Conservation (phyloP, 2,329 filamentous ascomycete genomes). For the Trichoderma afroharzianum region DNA sequence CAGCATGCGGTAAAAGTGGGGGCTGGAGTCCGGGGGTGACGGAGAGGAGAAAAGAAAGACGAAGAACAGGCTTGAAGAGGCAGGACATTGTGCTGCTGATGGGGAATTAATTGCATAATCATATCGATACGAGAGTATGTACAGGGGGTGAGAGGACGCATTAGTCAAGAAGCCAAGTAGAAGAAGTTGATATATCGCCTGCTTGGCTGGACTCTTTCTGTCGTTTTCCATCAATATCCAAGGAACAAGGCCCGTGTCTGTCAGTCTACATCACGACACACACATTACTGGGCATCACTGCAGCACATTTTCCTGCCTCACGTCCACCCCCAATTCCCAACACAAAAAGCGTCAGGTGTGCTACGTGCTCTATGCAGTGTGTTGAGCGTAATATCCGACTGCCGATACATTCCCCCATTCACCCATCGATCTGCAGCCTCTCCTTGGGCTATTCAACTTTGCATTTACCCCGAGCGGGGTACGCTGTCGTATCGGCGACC, state of each 20-base stretch:
- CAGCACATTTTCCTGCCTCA: not conserved
- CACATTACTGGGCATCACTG: not conserved
- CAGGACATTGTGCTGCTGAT: not conserved
- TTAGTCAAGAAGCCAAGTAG: not conserved
- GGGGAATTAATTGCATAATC: not conserved
- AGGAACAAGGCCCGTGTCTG: not conserved
- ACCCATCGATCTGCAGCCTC: constrained; percentile 5
- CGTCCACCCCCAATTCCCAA: not conserved
- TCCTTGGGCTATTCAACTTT: constrained; percentile 1
- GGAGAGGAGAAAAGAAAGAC: not conserved
- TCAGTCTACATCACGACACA: not conserved
- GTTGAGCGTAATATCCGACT: constrained; percentile 26
- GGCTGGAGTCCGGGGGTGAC: constrained; percentile 18
- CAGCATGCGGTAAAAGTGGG: constrained; percentile 19
- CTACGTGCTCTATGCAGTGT: not conserved
- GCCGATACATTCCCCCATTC: constrained; percentile 9
- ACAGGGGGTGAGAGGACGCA: not conserved
- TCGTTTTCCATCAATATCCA: not conserved
- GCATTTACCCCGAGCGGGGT: constrained; percentile 15
- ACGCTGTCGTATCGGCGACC: constrained; percentile 4
- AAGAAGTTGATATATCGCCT: not conserved
- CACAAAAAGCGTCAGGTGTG: not conserved
- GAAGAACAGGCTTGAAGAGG: not conserved
- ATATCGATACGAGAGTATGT: not conserved
- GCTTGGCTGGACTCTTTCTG: not conserved